Evolutionary conservation across 768 basidiomycete species (phyloP).

Genomic region (Amanita subjunquillea): DNA sequence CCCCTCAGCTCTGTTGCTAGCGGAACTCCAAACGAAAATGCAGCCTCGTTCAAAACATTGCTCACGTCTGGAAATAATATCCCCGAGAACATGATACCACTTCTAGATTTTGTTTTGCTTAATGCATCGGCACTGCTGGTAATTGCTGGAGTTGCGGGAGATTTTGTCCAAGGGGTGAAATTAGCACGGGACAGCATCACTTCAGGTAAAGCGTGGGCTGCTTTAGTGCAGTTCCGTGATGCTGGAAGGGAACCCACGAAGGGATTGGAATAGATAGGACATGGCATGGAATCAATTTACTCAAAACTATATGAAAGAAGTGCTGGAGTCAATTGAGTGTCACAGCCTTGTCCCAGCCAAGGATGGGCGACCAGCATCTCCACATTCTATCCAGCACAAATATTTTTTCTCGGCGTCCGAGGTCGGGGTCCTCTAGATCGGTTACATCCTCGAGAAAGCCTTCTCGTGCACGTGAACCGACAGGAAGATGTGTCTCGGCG

Average conservation of each 20-base stretch:
- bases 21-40: constrained; percentile 72
- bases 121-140: constrained; percentile 86
- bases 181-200: constrained; percentile 53
- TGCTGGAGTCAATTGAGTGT: not conserved
- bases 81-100: constrained; percentile 47
- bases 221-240: constrained; percentile 40
- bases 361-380: constrained; percentile 69
- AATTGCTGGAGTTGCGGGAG: constrained; percentile 65
- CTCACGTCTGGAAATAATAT: constrained; percentile 47
- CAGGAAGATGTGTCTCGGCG: constrained; percentile 46
- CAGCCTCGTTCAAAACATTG: constrained; percentile 56
- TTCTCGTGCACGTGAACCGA: constrained; percentile 50
- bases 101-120: constrained; percentile 81
- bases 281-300: not conserved
- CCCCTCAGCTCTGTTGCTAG: constrained; percentile 63
- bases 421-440: constrained; percentile 66
- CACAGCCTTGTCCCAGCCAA: constrained; percentile 42
- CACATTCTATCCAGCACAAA: constrained; percentile 79
- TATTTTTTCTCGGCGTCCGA: constrained; percentile 65
- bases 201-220: constrained; percentile 51
- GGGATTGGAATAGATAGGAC: not conserved
- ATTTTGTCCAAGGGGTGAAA: constrained; percentile 61
- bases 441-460: constrained; percentile 81
- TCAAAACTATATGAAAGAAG: not conserved
- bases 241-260: constrained; percentile 22